Base-by-base conservation (phyloP, 208 protist genomes). In the Giardia muris region DNA sequence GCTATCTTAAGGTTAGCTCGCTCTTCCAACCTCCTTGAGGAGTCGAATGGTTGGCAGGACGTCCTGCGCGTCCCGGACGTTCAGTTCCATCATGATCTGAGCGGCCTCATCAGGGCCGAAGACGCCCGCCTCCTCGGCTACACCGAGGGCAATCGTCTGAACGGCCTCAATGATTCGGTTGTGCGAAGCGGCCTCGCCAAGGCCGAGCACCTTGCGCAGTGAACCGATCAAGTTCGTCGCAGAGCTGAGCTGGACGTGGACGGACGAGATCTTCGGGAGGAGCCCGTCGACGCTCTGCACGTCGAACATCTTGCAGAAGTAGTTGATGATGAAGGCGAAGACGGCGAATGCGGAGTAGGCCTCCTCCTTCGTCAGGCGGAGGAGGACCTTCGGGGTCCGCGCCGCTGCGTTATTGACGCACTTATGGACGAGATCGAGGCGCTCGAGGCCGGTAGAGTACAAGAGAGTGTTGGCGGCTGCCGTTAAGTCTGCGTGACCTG, bases 91-190 rank as follows among this genome's bases (percentile, higher is more conserved):
- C 57, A 76, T 76, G 10, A 76, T 76, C 30, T 76, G 19, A 76
- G 19, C 57, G 10, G 57, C 57, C 57, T 76, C 57, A 39, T 10
- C 30, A 30, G 57, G 57, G 30, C 19, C 30, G 57, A 76, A 76
- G 57, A 76, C 86, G 45, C 86, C 86, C n/a, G 3, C 42, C 45
- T 43, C 19, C 45, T 89, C 86, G 42, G 42, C 42, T 89, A 43
- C 42, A 4, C 42, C 3, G 45, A 45, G 4, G 86, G 19, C 42
- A 4, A 89, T 4, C 4, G 42, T 43, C 19, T 89, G 4, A 43
- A 89, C 86, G 19, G 19, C 19, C 42, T 89, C 86, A 43, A 89
- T 89, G 86, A 89, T 89, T 43, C 42, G n/a, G 86, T 89, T 89
- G 4, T 4, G 19, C 4, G 19, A 45, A 10, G 86, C 86, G 86